Evolutionary conservation across 2,329 filamentous ascomycete species (phyloP).

Genomic region (Penicillium sp.): DNA sequence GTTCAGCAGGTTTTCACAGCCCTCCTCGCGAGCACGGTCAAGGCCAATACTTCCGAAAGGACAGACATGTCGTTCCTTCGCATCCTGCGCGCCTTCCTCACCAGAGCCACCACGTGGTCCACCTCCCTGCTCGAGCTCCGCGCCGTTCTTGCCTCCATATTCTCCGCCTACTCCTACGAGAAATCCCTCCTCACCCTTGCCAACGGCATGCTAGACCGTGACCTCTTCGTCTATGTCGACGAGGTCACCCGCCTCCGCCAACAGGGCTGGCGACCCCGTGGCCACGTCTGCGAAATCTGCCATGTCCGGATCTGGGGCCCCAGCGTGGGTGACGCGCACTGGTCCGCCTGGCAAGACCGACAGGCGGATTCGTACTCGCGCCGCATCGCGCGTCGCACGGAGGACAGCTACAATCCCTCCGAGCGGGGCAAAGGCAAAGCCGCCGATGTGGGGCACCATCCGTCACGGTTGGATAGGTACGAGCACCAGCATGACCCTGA

Average conservation of each 20-base stretch:
- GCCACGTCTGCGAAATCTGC: slow-evolving; percentile 86
- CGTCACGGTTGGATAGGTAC: slow-evolving; percentile 14
- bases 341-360: slow-evolving; percentile 76
- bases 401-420: slow-evolving; percentile 30
- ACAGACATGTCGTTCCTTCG: slow-evolving; percentile 78
- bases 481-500: slow-evolving; percentile 11
- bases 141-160: slow-evolving; percentile 81
- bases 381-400: slow-evolving; percentile 31
- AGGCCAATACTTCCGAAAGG: slow-evolving; percentile 35
- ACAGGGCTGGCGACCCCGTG: slow-evolving; percentile 83
- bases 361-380: slow-evolving; percentile 36
- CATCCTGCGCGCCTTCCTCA: slow-evolving; percentile 84
- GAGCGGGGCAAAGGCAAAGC: slow-evolving; percentile 44
- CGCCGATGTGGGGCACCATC: slow-evolving; percentile 27
- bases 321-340: slow-evolving; percentile 73
- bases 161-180: slow-evolving; percentile 94
- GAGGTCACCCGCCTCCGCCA: slow-evolving; percentile 74
- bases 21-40: slow-evolving; percentile 73
- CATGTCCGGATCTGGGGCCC: slow-evolving; percentile 84
- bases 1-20: slow-evolving; percentile 92
- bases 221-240: slow-evolving; percentile 80
- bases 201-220: slow-evolving; percentile 82
- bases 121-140: slow-evolving; percentile 86
- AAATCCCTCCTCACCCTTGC: slow-evolving; percentile 83
- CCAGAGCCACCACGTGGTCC: slow-evolving; percentile 75